Conservation (phyloP, 331 rosid species). For the Rosa hybrid region DNA sequence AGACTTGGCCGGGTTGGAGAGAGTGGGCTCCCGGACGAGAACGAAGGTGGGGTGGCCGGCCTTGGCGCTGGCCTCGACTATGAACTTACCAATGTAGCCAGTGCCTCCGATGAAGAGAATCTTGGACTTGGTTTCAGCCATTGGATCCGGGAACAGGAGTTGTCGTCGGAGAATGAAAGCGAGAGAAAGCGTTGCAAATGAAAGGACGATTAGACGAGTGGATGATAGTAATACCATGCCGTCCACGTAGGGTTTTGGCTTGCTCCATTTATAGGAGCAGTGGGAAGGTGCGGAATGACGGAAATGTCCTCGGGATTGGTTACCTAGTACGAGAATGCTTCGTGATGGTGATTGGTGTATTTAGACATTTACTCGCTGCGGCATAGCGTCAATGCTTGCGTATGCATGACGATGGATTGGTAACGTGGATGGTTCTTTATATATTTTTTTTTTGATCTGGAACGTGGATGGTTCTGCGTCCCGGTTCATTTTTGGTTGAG, state of each 20-base stretch:
- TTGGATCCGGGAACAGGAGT: neutral
- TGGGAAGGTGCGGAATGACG: neutral
- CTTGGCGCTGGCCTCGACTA: slow-evolving; percentile 58
- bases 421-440: neutral
- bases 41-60: slow-evolving; percentile 54
- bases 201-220: neutral
- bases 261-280: neutral
- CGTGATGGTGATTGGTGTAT: too few relatives aligned
- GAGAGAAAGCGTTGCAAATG: neutral
- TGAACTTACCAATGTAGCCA: slow-evolving; percentile 59
- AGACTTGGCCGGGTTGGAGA: slow-evolving; percentile 39
- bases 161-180: neutral
- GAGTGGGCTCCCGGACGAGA: slow-evolving; percentile 51
- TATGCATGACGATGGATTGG: neutral
- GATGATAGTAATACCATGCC: neutral
- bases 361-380: too few relatives aligned
- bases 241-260: neutral
- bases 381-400: neutral
- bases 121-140: slow-evolving; percentile 34
- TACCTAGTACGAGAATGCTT: too few relatives aligned
- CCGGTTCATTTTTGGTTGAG: neutral
- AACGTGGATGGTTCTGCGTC: neutral
- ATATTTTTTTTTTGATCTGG: too few relatives aligned
- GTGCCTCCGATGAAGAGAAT: slow-evolving; percentile 70
- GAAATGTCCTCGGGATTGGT: neutral